Base-by-base conservation (phyloP, 352 stramenopile species). In the Blastocystis sp. region DNA sequence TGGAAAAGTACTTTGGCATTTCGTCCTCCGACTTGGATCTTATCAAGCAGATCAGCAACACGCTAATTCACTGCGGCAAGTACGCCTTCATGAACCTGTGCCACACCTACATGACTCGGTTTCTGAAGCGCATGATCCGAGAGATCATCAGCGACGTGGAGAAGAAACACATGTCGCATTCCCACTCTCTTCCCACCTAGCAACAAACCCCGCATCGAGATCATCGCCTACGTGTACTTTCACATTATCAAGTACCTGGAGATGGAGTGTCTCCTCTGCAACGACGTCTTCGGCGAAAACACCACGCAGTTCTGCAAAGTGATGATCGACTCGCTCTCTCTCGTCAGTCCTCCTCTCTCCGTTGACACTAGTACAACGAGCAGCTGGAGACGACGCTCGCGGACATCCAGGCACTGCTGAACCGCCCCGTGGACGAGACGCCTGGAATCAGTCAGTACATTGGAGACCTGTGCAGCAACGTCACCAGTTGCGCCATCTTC, bases 401-500 rank as follows among this genome's bases (percentile, higher is more conserved):
- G 18, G 32, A 59, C n/a, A 42, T 81, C 11, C 46, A 64, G 14
- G 21, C 24, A 14, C 2, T 64, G 69, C 44, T 81, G 32, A 81
- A 40, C 18, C 34, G 42, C 36, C 40, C 44, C 2, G 38, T 81
- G 21, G 63, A 21, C 32, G 32, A 46, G 2, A 51, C 24, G 11
- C 36, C n/a, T 2, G 29, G 63, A 27, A 21, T 81, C 36, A 81
- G 44, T 2, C 1, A 29, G 9, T 64, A 81, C 53, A 63, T 81
- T 32, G 29, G 11, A 14, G 48, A 61, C 4, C 14, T 81, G 14
- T 81, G 69, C 38, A 14, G 44, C 36, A 63, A 34, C 18, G 69
- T 64, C 7, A 63, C 54, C 40, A 81, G 69, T 32, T 63, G 46
- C 36, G 69, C 69, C n/a, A 61, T 81, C 21, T 81, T 81, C 46